Evolutionary conservation across 2,329 filamentous ascomycete species (phyloP).

Genomic region (Zymoseptoria passerinii): DNA sequence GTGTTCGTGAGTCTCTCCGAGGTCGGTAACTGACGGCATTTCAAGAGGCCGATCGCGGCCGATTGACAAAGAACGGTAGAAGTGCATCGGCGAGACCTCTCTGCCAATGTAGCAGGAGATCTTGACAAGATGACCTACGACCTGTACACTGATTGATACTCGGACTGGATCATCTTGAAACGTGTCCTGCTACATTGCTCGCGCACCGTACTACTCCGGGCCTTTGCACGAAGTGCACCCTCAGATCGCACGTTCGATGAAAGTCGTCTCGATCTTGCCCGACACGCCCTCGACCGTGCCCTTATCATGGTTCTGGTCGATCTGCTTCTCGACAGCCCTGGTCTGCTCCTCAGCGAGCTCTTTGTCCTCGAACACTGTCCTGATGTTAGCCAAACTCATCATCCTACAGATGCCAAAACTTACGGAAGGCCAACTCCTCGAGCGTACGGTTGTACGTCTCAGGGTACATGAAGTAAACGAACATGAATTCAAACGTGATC

Average conservation of each 20-base stretch:
- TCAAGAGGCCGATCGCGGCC: not conserved
- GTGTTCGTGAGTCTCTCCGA: no score
- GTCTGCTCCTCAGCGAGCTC: conserved; percentile 27
- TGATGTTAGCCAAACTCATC: not conserved
- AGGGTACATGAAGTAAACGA: conserved; percentile 41
- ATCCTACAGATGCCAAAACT: conserved; percentile 11
- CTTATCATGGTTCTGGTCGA: not conserved
- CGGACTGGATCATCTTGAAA: no score
- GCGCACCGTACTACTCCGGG: no score
- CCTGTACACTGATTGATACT: no score
- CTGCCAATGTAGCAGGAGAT: no score
- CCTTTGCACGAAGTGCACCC: no score
- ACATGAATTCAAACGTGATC: conserved; percentile 35
- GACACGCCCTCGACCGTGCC: not conserved
- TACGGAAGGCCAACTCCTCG: conserved; percentile 41
- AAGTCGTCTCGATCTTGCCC: not conserved
- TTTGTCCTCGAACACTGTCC: conserved; percentile 22
- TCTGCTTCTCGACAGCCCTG: conserved; percentile 24
- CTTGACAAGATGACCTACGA: no score
- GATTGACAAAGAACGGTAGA: no score
- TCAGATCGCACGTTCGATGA: not conserved
- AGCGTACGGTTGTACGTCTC: conserved; percentile 37
- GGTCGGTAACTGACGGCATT: not conserved
- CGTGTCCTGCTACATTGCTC: no score
- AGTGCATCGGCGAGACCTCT: no score